A percentile compares a stretch with the other conserved stretches of the same genome.
Evolutionary conservation across 2,329 filamentous ascomycete species (phyloP).

Genomic region (Dactylellina leptospora): DNA sequence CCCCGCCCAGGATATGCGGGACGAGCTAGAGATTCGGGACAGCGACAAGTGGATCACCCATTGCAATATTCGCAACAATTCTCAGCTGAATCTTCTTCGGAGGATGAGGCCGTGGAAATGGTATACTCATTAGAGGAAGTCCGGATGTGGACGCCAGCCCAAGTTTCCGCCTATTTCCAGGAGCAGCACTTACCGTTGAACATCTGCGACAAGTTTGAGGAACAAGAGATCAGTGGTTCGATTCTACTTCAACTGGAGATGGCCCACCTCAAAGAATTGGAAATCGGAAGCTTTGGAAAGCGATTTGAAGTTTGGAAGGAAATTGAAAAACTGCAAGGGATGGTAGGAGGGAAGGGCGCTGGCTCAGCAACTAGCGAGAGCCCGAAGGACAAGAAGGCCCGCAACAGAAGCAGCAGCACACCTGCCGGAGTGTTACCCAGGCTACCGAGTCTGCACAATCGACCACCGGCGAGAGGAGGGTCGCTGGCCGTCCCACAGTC

Average conservation of each 20-base stretch:
- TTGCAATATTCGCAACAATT: conserved; percentile 58
- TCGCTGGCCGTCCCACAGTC: conserved; percentile 32
- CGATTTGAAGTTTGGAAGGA: conserved; percentile 58
- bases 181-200: conserved; percentile 83
- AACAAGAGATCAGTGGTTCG: conserved; percentile 95
- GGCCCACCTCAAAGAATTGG: conserved; percentile 57
- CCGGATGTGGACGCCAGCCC: conserved; percentile 77
- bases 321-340: conserved; percentile 56
- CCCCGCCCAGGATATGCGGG: conserved; percentile 27
- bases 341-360: conserved; percentile 25
- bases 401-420: conserved; percentile 55
- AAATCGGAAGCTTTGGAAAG: conserved; percentile 57
- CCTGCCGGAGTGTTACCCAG: conserved; percentile 55
- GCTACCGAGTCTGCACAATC: conserved; percentile 56
- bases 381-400: conserved; percentile 32
- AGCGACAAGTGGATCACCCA: conserved; percentile 26
- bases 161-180: conserved; percentile 89
- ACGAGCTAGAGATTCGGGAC: conserved; percentile 35
- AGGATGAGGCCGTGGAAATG: conserved; percentile 45
- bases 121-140: conserved; percentile 71
- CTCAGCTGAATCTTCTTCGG: conserved; percentile 56
- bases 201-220: conserved; percentile 92
- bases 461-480: conserved; percentile 52
- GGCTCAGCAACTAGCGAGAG: conserved; percentile 6
- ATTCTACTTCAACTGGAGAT: conserved; percentile 71